Base-by-base conservation (phyloP, 768 basidiomycete species). In the Chalciporus sphaerocephalus region DNA sequence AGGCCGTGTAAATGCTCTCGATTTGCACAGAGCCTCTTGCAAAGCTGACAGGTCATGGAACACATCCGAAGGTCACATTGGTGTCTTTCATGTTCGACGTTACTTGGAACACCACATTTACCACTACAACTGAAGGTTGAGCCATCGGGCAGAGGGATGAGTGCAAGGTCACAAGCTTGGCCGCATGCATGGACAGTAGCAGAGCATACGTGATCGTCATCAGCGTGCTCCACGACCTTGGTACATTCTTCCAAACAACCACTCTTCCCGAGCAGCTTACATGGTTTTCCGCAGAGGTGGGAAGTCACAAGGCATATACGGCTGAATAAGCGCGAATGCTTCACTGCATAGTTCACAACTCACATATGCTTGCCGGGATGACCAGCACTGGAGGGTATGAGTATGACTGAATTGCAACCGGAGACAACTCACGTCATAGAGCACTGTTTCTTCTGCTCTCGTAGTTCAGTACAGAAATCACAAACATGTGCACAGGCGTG, bases 321-420 rank as follows among this genome's bases (percentile, higher is more conserved):
- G n/a, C 15, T 4, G 30, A 27, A 37, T 28, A 5, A 24, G 33
- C 25, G 42, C 8, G 27, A 7, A 20, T 27, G 28, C 39, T 33
- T 5, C 24, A 25, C 30, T n/a, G 1, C 37, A 21, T 28, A 8
- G 23, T 4, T 7, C 4, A 15, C 16, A 30, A 51, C 76, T 50
- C 55, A 82, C 81, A 80, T 63, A 47, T 82, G 80, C 11, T 64
- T 65, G n/a, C 75, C 78, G 27, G 70, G 55, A 56, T 82, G 81
- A 1, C 81, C 80, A 36, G 80, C 81, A 4, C 80, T 81, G 36
- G 2, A 10, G 22, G 38, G 12, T 23, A 15, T 46, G 4, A 43
- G 13, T 22, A 32, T 6, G 30, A 32, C 6, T 15, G 8, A 32
- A 32, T 15, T 15, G 12, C 8, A 2, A 10, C 24, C 9, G 34